Conservation (phyloP, 108 stramenopile species). For the Pinguiococcus pyrenoidosus region DNA sequence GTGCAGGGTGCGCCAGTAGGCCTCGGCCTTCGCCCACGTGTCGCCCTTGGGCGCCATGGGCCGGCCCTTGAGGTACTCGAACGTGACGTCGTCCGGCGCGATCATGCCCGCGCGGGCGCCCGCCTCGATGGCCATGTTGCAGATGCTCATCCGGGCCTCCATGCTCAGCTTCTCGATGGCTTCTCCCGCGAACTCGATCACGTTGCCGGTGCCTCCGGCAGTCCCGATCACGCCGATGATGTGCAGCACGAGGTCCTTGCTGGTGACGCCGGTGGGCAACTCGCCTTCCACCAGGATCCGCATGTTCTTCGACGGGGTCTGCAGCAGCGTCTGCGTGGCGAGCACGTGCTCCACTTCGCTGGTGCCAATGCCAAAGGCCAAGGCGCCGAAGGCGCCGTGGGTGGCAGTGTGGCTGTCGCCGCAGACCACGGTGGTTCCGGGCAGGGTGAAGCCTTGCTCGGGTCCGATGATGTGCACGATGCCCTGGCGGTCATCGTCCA, state of each 20-base stretch:
- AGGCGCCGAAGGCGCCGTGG: constrained; percentile 81
- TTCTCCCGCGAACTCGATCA: constrained; percentile 79
- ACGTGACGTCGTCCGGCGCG: constrained; percentile 75
- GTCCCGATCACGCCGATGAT: constrained; percentile 79
- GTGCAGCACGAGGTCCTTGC: constrained; percentile 83
- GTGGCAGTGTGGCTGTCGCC: constrained; percentile 87
- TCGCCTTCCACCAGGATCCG: constrained; percentile 59
- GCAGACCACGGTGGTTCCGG: constrained; percentile 74
- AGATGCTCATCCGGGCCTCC: constrained; percentile 82
- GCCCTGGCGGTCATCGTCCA: constrained; percentile 82
- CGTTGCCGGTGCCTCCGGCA: constrained; percentile 86
- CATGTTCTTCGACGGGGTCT: constrained; percentile 80
- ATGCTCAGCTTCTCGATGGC: constrained; percentile 60
- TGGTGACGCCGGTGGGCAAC: constrained; percentile 62
- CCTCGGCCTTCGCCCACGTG: constrained; percentile 70
- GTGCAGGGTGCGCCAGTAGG: constrained; percentile 59
- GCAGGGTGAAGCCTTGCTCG: constrained; percentile 87
- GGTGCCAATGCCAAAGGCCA: constrained; percentile 90
- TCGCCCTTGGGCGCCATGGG: constrained; percentile 77
- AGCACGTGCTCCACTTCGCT: constrained; percentile 88
- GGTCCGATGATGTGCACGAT: constrained; percentile 89
- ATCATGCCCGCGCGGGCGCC: constrained; percentile 83
- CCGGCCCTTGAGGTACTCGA: constrained; percentile 72
- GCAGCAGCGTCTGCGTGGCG: constrained; percentile 74
- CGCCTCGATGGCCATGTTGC: constrained; percentile 90